A percentile compares a stretch with the other conserved stretches of the same genome.
These are phyloP conservation scores for Bondarzewia mesenterica DNA, from an alignment of 1,284 basidiomycete genomes.

Conservation along the genomic window DNA sequence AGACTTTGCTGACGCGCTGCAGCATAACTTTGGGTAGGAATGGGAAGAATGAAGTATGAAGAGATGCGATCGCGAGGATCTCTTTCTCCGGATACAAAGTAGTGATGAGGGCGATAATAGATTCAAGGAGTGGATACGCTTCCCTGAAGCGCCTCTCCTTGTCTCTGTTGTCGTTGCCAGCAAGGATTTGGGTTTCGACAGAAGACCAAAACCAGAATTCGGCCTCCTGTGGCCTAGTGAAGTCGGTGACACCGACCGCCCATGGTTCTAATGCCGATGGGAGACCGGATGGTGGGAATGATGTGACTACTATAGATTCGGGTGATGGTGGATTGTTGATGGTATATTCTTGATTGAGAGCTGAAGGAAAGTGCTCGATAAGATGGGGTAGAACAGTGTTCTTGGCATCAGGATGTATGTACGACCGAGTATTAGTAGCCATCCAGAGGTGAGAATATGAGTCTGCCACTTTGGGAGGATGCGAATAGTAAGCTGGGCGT, in stretches of 20 bases:
- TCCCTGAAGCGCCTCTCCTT: neutral
- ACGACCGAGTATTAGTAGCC: too few species aligned
- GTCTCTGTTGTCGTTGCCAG: neutral
- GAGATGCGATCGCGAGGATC: constrained; percentile 3
- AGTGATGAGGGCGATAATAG: constrained; percentile 1
- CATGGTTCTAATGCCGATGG: constrained; percentile 2
- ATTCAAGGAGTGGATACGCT: constrained; percentile 4
- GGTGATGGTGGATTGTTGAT: constrained; percentile 1
- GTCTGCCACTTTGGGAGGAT: too few species aligned
- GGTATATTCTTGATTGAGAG: constrained; percentile 1
- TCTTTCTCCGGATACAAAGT: constrained; percentile 1
- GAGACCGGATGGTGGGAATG: neutral
- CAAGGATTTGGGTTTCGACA: neutral
- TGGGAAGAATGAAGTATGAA: constrained; percentile 1
- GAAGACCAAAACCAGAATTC: constrained; percentile 10
- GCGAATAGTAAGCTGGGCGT: too few species aligned
- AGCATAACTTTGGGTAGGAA: neutral
- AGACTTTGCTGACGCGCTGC: neutral
- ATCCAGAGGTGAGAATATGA: too few species aligned
- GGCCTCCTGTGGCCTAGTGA: neutral
- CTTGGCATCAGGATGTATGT: constrained; percentile 7
- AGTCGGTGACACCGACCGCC: constrained; percentile 4
- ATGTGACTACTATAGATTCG: constrained; percentile 3
- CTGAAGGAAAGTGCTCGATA: constrained; percentile 1
- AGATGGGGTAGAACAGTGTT: constrained; percentile 5